Evolutionary conservation across 306 rosid genomes (phyloP).

Genomic region (Cucumis hystrix): DNA sequence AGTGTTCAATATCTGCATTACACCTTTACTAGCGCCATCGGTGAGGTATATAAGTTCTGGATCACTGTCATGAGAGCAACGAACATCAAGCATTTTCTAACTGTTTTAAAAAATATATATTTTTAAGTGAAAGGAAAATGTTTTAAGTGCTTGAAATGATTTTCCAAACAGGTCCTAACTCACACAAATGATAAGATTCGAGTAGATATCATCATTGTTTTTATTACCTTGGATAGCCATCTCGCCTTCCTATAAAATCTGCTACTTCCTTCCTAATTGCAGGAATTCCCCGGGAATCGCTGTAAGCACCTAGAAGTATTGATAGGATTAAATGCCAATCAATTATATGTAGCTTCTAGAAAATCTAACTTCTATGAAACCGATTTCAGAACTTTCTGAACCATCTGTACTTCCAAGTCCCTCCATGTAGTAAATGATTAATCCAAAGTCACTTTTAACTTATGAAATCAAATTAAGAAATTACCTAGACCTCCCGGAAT

Average conservation of each 20-base stretch:
- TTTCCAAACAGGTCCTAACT: not conserved
- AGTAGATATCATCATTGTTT: constrained; percentile 1
- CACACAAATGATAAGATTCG: not conserved
- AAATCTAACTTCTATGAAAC: not conserved
- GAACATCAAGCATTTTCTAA: not conserved
- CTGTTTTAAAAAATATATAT: not conserved
- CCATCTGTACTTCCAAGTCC: not conserved
- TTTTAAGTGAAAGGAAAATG: not conserved
- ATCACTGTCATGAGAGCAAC: constrained; percentile 46
- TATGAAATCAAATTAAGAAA: not conserved
- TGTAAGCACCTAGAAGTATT: constrained; percentile 67
- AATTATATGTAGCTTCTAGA: not conserved
- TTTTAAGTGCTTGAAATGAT: too few relatives aligned
- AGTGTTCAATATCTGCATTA: constrained; percentile 88
- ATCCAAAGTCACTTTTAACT: not conserved
- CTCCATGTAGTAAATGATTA: not conserved
- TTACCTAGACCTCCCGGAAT: constrained; percentile 93
- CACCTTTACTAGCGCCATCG: constrained; percentile 99
- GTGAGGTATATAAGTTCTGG: constrained; percentile 97
- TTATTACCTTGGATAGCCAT: constrained; percentile 85
- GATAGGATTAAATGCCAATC: not conserved
- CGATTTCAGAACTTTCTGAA: not conserved
- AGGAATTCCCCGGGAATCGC: constrained; percentile 92
- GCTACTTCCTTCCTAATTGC: constrained; percentile 92
- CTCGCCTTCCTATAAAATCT: constrained; percentile 81